Evolutionary conservation across 2,329 filamentous ascomycete genomes (phyloP), one percentile per base, ranked within the genome.

Genomic region (Epichloe scottii): DNA sequence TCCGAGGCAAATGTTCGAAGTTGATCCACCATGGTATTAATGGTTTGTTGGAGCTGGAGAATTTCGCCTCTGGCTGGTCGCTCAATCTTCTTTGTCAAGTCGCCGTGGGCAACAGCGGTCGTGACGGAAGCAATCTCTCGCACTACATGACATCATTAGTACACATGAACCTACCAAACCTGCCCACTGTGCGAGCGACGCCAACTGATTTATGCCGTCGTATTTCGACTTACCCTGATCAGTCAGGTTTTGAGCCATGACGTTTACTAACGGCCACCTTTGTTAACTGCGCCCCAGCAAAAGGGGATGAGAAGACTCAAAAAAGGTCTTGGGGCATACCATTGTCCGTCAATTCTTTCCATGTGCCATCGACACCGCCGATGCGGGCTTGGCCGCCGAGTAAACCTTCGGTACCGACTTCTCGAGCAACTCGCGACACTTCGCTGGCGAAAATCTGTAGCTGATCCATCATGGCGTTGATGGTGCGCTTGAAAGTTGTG

Each of bases 391-490:
- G 91, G 42, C 91, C 91, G 61, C 91, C 91, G 41, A 97, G 82
- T 56, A 93, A 85, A 63, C 91, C 91, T 68, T 97, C 90, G 12
- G 91, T 97, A 59, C 91, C 91, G 73, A 97, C 91, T 69, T 97
- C 91, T 66, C 89, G 87, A 49, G 91, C 91, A 59, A 97, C 84
- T 58, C 89, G 85, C 35, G 91, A 96, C 62, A 97, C 91, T 71
- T 97, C 90, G 68, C 88, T 94, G 57, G 91, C 91, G 68, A 97
- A 97, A 54, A 94, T 87, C 66, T 96, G 90, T 53, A 97, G 77
- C 68, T 96, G 91, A 65, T 97, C 91, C 81, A 97, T 95, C 91
- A 97, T 97, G 58, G 87, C 94, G 67, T 97, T 97, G 72, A 97
- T 97, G 55, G 91, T 96, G 61, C 89, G 84, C 72, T 97, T 97